A percentile compares a stretch with the other conserved stretches of the same genome.
phyloP scores from a whole-genome alignment of 2,329 filamentous ascomycete species.

The Colletotrichum acutatum region DNA sequence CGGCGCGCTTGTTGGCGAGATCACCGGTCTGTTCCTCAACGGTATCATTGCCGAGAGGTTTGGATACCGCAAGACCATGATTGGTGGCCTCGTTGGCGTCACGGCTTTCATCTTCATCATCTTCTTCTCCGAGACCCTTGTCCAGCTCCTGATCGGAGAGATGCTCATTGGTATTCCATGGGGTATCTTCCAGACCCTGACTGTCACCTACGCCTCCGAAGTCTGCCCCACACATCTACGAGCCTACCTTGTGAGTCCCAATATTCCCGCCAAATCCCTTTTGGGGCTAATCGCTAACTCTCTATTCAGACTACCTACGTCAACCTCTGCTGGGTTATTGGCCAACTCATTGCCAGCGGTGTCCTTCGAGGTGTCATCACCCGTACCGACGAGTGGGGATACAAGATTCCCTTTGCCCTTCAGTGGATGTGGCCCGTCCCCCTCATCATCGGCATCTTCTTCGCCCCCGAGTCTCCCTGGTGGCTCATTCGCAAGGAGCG shows the following conservation, averaged over 20 bases:
- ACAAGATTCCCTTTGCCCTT: constrained; percentile 59
- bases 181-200: constrained; percentile 59
- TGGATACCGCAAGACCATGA: constrained; percentile 59
- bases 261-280: background rate
- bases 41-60: constrained; percentile 59
- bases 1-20: constrained; percentile 58
- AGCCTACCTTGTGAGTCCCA: constrained; percentile 56
- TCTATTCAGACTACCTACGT: constrained; percentile 53
- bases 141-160: constrained; percentile 56
- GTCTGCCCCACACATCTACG: constrained; percentile 57
- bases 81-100: constrained; percentile 52
- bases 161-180: constrained; percentile 60
- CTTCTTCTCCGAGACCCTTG: constrained; percentile 56
- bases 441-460: constrained; percentile 52
- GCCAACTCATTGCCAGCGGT: constrained; percentile 57
- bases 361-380: constrained; percentile 53
- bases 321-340: constrained; percentile 62
- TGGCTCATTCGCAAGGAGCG: constrained; percentile 57
- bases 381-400: constrained; percentile 53
- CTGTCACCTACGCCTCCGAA: constrained; percentile 60
- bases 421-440: constrained; percentile 62
- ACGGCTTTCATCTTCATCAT: constrained; percentile 58
- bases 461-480: constrained; percentile 63
- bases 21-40: constrained; percentile 61
- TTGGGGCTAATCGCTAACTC: constrained; percentile 17